Conservation (phyloP, 164 flowering plant genomes). For the Warburgia ugandensis region DNA sequence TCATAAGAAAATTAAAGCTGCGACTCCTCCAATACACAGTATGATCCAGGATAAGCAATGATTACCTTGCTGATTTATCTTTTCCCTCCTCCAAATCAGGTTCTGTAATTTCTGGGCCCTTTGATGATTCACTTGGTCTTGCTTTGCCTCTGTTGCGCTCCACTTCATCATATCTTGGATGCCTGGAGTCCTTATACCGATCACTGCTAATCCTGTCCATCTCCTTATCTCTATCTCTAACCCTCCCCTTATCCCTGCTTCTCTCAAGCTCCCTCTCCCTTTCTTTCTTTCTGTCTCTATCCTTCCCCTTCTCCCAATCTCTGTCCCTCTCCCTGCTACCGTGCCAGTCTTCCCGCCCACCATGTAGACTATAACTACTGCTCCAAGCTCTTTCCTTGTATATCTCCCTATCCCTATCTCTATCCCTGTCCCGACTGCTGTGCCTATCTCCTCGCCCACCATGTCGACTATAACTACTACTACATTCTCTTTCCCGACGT, state of each 20-base stretch:
- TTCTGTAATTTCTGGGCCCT: too few relatives aligned
- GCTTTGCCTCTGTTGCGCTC: conserved; percentile 20
- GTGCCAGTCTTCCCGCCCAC: conserved; percentile 21
- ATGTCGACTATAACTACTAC: conserved; percentile 21
- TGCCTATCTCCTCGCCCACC: conserved; percentile 22
- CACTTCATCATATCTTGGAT: conserved; percentile 6
- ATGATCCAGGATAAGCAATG: background rate
- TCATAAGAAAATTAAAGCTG: background rate
- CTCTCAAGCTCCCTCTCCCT: conserved; percentile 24
- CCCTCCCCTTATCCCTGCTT: conserved; percentile 17
- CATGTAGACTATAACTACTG: conserved; percentile 21
- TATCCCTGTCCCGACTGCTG: conserved; percentile 17
- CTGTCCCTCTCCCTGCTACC: conserved; percentile 19
- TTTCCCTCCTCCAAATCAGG: conserved; percentile 12
- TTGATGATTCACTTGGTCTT: conserved; percentile 18
- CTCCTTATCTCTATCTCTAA: conserved; percentile 20
- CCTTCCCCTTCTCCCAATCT: conserved; percentile 11
- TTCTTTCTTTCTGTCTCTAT: conserved; percentile 16
- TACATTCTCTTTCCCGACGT: conserved; percentile 27
- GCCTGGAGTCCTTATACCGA: conserved; percentile 20
- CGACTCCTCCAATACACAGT: background rate
- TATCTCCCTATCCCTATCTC: conserved; percentile 14
- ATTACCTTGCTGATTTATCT: conserved; percentile 32
- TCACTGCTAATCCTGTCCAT: conserved; percentile 20
- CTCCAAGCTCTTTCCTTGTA: conserved; percentile 27